Conservation (phyloP, 495 filamentous ascomycete genomes). For the Parathielavia appendiculata region DNA sequence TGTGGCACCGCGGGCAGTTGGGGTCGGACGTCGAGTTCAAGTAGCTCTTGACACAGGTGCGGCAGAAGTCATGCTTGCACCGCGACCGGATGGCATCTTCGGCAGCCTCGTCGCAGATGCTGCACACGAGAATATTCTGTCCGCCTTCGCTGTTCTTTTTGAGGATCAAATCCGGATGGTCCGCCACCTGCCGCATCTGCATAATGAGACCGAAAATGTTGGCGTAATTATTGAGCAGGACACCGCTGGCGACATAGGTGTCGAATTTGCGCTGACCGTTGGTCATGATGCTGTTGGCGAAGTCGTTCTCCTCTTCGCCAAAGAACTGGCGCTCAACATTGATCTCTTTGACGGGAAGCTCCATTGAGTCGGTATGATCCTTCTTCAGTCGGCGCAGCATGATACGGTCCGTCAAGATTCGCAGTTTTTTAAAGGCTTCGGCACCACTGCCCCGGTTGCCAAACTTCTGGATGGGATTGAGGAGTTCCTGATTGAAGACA, state of each 20-base stretch:
- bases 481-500: conserved; percentile 90
- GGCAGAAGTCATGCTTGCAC: conserved; percentile 94
- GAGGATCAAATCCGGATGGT: conserved; percentile 90
- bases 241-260: conserved; percentile 89
- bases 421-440: conserved; percentile 71
- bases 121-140: conserved; percentile 86
- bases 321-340: conserved; percentile 90
- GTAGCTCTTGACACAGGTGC: conserved; percentile 80
- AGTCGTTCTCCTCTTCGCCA: conserved; percentile 88
- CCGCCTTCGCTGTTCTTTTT: conserved; percentile 80
- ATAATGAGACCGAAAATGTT: conserved; percentile 86
- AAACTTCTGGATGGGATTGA: conserved; percentile 67
- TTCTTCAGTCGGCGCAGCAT: conserved; percentile 92
- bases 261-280: conserved; percentile 83
- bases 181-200: conserved; percentile 94
- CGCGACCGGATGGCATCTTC: conserved; percentile 88
- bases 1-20: conserved; percentile 90
- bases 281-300: conserved; percentile 92
- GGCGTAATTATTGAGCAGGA: conserved; percentile 95
- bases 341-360: conserved; percentile 91
- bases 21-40: conserved; percentile 66
- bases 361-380: conserved; percentile 88
- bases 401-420: conserved; percentile 78
- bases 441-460: conserved; percentile 52
- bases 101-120: conserved; percentile 90